Base-by-base conservation (phyloP, 441 rosid genomes). In the Brassica hybrid region DNA sequence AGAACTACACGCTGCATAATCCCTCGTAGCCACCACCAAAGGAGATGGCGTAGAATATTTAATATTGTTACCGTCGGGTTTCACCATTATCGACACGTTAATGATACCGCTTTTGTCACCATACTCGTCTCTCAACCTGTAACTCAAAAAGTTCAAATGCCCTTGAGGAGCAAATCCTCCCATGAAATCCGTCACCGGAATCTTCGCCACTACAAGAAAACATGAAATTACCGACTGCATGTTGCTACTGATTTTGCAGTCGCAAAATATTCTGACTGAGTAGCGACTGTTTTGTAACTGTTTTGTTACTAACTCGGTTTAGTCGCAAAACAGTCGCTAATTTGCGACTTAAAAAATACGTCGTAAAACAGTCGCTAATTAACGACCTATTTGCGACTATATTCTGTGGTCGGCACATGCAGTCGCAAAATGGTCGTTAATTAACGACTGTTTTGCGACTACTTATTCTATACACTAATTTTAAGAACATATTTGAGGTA, bases 71-170 rank as follows among this genome's bases (percentile, higher is more conserved):
- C 50, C 63, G 74, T 69, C 11, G 6, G 67, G 65, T 79, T 76
- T 86, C 7, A 88, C 86, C 76, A 81, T 84, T 3, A 86, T 83
- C 0, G 96, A 89, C 8, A 92, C 64, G 54, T 90, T 89, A 0
- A 92, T 66, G 8, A 89, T 87, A 1, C 92, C 94, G 11, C 90
- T 86, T 78, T 77, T 84, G 1, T 74, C 67, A 5, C 86, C 85
- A 6, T 67, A 74, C 1, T 54, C 48, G 73, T 92, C 88, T 56
- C 89, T 80, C 54, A 92, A 77, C 21, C 96, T 81, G 19, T 90
- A 90, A 69, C 96, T 92, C 88, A 92, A 77, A 54, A 90, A 86
- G 6, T 84, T 91, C 54, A 88, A 77, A 74, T 82, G 75, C 23
- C 79, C 86, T 6, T 73, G 85, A 2, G 73, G 18, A 50, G 80